phyloP scores from a whole-genome alignment of 2,329 filamentous ascomycete species.

The Periconia macrospinosa region DNA sequence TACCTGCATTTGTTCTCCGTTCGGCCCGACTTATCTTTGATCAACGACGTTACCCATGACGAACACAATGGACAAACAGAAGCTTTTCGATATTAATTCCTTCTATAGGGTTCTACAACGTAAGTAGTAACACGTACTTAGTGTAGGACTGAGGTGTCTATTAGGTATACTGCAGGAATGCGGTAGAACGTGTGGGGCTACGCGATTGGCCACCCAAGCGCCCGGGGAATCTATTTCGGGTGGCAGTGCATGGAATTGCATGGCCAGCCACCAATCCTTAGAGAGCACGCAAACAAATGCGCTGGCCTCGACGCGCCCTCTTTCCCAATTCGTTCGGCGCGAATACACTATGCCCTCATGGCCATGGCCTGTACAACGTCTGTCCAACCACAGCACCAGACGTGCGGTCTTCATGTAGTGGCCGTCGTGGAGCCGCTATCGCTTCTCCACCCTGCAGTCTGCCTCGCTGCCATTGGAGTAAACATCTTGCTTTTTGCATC shows the following conservation, averaged over 20 bases:
- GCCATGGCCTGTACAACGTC: slow-evolving; percentile 8
- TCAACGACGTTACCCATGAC: too few species aligned
- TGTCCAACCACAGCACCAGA: slow-evolving; percentile 31
- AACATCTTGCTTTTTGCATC: slow-evolving; percentile 30
- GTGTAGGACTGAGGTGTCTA: too few species aligned
- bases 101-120: background rate
- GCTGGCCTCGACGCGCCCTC: slow-evolving; percentile 18
- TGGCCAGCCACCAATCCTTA: slow-evolving; percentile 33
- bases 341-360: slow-evolving; percentile 18
- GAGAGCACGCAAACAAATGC: slow-evolving; percentile 15
- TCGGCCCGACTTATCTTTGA: too few species aligned
- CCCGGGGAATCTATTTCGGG: slow-evolving; percentile 35
- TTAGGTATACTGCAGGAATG: background rate
- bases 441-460: slow-evolving; percentile 23
- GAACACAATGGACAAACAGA: too few species aligned
- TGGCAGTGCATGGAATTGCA: slow-evolving; percentile 35
- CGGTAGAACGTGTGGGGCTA: background rate
- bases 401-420: slow-evolving; percentile 34
- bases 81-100: too few species aligned
- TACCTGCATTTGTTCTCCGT: too few species aligned
- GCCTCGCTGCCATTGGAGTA: slow-evolving; percentile 31
- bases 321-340: slow-evolving; percentile 22
- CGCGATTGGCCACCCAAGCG: slow-evolving; percentile 31
- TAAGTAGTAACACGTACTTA: too few species aligned
- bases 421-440: slow-evolving; percentile 39